Base-by-base conservation (phyloP, 257 asterid genomes). In the Lavandula angustifolia region DNA sequence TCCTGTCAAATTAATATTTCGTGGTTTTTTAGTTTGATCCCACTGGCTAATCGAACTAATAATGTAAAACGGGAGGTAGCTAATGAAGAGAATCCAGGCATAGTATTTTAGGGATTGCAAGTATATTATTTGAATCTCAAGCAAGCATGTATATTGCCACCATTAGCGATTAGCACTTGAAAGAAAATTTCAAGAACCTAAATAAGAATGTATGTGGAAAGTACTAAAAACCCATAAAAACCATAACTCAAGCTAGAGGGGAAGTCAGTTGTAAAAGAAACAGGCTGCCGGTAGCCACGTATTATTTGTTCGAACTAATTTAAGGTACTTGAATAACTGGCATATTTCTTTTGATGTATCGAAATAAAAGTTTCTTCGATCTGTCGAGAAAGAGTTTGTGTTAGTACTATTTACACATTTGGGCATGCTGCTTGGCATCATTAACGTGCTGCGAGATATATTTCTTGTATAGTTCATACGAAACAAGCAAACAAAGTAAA, bases 1-100 rank as follows among this genome's bases (percentile, higher is more conserved):
- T 83, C 98, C 98, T 89, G 85, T 43, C 70, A 80, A 58, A 72
- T 58, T 46, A 60, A 49, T 8, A 32, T 54, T 37, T 13, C 54
- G 22, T 57, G 56, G 31, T n/a, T 52, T 49, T 49, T 33, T 33
- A 9, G 3, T 22, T 10, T 14, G 13, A 13, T 33, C 18, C 8
- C 17, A 49, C 35, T 17, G 13, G 44, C 47, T 34, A 14, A 18
- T 41, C 7, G 14, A 48, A 35, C 1, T 18, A 17, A 38, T 14
- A 16, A n/a, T 32, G 22, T 7, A 48, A 47, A 73, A 14, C 14
- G 55, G 32, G 5, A 56, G 17, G 59, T n/a, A 57, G 37, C 27
- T 22, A 22, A 22, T 46, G 7, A 29, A 46, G 10, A 46, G 31
- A 18, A 43, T 7, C 14, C 13, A 13, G 6, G 53, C 33, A 49